Evolutionary conservation across 2,329 filamentous ascomycete species (phyloP), one percentile per base, ranked within the genome.

Genomic region (Nothophaeocryptopus gaeumannii): DNA sequence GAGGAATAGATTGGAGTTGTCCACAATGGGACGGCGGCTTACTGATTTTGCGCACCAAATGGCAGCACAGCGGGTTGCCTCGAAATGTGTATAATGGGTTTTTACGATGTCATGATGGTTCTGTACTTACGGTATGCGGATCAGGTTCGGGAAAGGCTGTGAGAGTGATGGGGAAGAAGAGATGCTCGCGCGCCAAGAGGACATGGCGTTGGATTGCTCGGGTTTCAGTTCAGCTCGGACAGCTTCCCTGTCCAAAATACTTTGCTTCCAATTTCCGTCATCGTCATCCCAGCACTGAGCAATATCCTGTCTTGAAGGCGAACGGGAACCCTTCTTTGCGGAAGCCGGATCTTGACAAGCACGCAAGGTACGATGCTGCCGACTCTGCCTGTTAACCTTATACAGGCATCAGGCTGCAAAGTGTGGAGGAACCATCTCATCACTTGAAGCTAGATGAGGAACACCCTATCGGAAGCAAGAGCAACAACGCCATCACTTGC

Each of bases 1-100:
- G 43, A 58, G 29, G 63, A 66, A 10, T 66, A 52, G 38, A 42
- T 30, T 8, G 20, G 7, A 7, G 11, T 37, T 37, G 26, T 15
- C 42, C 32, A 9, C 11, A 5, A 37, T 8, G 36, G 42, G 33
- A 29, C 36, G 42, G 42, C 35, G 42, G 42, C 29, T 32, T 26
- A 26, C 20, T 26, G 20, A 26, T 26, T 26, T 26, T 26, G 20
- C 20, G 20, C 20, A 26, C 20, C 20, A 26, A 26, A 26, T 26
- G 20, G 20, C 20, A 26, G 20, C 20, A 26, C 20, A 26, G 20
- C 20, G 20, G 4, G 20, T 26, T 26, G 20, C 20, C 20, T 26
- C 7, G 20, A 26, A 26, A 26, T 26, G 31, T 43, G 11, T 29
- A 35, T 43, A 32, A 43, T 43, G 40, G 32, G 33, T 20, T 34